Evolutionary conservation across 495 filamentous ascomycete genomes (phyloP).

Genomic region (Acidiella bohemica): DNA sequence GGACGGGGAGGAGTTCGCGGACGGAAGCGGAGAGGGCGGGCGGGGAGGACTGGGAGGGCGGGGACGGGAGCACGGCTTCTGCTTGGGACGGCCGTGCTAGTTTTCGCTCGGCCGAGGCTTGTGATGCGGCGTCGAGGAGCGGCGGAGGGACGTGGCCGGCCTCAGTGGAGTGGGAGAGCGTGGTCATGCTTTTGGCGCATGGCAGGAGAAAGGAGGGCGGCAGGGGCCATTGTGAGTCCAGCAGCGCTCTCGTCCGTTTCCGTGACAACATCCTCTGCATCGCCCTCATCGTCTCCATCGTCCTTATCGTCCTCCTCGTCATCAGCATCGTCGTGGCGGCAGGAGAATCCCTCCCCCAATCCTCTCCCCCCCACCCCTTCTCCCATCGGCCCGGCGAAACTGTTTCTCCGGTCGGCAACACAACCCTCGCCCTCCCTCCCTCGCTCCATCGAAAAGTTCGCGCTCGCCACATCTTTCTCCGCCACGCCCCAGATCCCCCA

Average conservation of each 20-base stretch:
- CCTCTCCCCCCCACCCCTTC: too few species aligned
- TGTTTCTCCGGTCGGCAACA: too few species aligned
- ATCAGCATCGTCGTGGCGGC: too few species aligned
- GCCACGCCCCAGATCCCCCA: not conserved
- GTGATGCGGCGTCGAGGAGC: slow-evolving; percentile 19
- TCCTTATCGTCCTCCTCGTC: too few species aligned
- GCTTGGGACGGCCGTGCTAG: slow-evolving; percentile 7
- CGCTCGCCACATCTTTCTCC: not conserved
- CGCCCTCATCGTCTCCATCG: too few species aligned
- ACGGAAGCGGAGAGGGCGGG: slow-evolving; percentile 41
- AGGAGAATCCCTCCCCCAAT: too few species aligned
- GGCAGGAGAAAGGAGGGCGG: slow-evolving; percentile 31
- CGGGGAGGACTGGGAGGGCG: slow-evolving; percentile 27
- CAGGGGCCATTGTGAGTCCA: slow-evolving; percentile 23
- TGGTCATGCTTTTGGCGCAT: slow-evolving; percentile 24
- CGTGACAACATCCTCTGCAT: slow-evolving; percentile 17
- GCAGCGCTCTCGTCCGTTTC: slow-evolving; percentile 17
- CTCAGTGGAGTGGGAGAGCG: slow-evolving; percentile 26
- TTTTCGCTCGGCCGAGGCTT: slow-evolving; percentile 7
- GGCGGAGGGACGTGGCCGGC: slow-evolving; percentile 21
- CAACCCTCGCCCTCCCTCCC: too few species aligned
- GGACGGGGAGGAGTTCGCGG: slow-evolving; percentile 56
- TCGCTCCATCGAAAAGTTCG: too few species aligned
- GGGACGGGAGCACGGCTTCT: slow-evolving; percentile 20
- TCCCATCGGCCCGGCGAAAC: not conserved